Evolutionary conservation across 805 yeast species (phyloP).

Genomic region (Vanderwaltozyma verrucispora): DNA sequence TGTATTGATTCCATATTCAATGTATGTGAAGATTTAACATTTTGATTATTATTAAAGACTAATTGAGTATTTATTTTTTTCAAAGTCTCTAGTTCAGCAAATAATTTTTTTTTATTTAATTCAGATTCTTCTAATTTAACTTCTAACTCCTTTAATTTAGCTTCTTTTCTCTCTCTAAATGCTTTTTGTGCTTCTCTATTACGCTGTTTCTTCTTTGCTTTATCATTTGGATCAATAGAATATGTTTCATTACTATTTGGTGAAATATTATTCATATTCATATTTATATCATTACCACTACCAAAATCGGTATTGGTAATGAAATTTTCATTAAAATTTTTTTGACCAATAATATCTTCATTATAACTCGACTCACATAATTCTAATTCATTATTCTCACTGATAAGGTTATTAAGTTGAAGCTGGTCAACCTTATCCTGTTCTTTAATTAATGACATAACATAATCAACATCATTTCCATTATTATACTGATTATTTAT

Average conservation of each 20-base stretch:
- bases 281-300: not conserved
- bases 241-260: not conserved
- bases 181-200: conserved; percentile 85
- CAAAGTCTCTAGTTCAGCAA: conserved; percentile 42
- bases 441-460: not conserved
- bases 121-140: conserved; percentile 48
- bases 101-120: conserved; percentile 38
- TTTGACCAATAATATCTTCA: too few relatives aligned
- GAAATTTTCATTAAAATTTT: not conserved
- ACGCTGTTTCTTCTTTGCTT: conserved; percentile 59
- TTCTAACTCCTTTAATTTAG: conserved; percentile 57
- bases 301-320: not conserved
- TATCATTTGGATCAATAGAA: conserved; percentile 27
- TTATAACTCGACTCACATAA: too few relatives aligned
- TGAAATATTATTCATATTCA: not conserved
- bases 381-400: too few relatives aligned
- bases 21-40: not conserved
- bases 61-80: conserved; percentile 48
- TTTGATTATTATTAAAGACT: conserved; percentile 16
- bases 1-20: too few relatives aligned
- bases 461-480: not conserved
- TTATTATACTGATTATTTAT: not conserved
- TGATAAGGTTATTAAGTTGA: too few relatives aligned
- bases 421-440: not conserved
- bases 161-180: conserved; percentile 72